Evolutionary conservation across 1,139 yeast genomes (phyloP), one percentile per base, ranked within the genome.

Genomic region (Taiozyma onychis): DNA sequence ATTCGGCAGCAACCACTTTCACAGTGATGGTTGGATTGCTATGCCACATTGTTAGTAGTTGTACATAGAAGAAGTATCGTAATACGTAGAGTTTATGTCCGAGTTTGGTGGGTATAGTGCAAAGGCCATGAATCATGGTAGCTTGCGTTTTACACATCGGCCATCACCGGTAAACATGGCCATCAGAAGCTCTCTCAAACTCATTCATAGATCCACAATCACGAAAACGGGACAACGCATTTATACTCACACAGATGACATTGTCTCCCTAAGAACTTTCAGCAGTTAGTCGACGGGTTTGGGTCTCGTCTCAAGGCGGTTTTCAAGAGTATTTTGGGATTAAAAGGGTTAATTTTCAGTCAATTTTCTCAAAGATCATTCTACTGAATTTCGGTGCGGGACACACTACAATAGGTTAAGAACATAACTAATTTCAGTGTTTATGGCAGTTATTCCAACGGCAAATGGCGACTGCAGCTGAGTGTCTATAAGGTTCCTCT

Each of bases 1-100:
- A 89, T 68, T 95, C 99, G 10, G 98, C 97, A 39, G 98, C 97
- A 52, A 93, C 93, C 47, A 93, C 86, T 66, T 88, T 86, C 47
- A 86, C 91, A 48, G 78, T 79, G 60, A 86, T 65, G 24, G 48
- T 49, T 9, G 59, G 51, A 27, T 50, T 52, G 8, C 62, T 58
- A 39, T 3, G 39, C 2, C 4, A 28, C 13, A 22, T 16, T 37
- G 52, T 54, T 52, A 53, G 56, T 54, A 54, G 10, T 10, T 16
- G 5, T 27, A 14, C 18, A 32, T 32, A 32, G 4, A 2, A 14
- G 18, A 3, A 32, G 27, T 32, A n/a, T 27, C 13, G 11, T 27
- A 28, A 32, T 18, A 39, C 10, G 30, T 24, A 14, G 24, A 9
- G 28, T 24, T 14, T 22, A 22, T 4, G 6, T 13, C n/a, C 26